Percentiles rank a stretch among this genome's conserved stretches.
These are phyloP conservation scores for Mangifera indica DNA, from an alignment of 345 rosid species.

Conservation along the genomic window DNA sequence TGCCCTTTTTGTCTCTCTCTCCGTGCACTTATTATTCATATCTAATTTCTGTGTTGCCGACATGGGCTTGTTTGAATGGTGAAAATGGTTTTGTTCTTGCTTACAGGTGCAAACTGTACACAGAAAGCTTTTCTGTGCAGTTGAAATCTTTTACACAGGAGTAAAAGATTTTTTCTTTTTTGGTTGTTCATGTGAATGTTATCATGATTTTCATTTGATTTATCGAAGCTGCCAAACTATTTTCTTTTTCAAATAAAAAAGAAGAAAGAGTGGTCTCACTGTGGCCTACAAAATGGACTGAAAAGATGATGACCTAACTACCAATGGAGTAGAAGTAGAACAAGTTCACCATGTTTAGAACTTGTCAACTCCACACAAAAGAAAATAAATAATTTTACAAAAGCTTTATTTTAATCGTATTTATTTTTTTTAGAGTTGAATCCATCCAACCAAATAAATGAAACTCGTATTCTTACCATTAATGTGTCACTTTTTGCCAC, in stretches of 20 bases:
- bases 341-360: constrained; percentile 18
- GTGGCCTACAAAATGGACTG: constrained; percentile 32
- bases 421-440: too few species aligned
- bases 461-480: too few species aligned
- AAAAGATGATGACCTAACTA: constrained; percentile 51
- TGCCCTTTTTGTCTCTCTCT: constrained; percentile 10
- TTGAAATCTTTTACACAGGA: constrained; percentile 1
- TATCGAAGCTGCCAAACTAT: not conserved
- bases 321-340: constrained; percentile 18
- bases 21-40: constrained; percentile 3
- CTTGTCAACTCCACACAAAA: too few species aligned
- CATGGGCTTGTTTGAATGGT: constrained; percentile 22
- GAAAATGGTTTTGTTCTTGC: not conserved
- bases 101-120: not conserved
- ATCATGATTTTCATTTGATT: not conserved
- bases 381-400: too few species aligned
- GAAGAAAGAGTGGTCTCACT: not conserved
- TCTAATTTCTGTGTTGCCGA: constrained; percentile 28
- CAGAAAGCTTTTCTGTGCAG: not conserved
- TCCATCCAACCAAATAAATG: too few species aligned
- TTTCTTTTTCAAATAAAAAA: not conserved
- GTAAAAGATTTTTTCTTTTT: not conserved
- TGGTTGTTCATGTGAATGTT: not conserved
- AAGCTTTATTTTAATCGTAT: too few species aligned
- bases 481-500: too few species aligned